These are phyloP conservation scores for Penicillium decumbens DNA, from an alignment of 2,329 filamentous ascomycete species.

Conservation along the genomic window DNA sequence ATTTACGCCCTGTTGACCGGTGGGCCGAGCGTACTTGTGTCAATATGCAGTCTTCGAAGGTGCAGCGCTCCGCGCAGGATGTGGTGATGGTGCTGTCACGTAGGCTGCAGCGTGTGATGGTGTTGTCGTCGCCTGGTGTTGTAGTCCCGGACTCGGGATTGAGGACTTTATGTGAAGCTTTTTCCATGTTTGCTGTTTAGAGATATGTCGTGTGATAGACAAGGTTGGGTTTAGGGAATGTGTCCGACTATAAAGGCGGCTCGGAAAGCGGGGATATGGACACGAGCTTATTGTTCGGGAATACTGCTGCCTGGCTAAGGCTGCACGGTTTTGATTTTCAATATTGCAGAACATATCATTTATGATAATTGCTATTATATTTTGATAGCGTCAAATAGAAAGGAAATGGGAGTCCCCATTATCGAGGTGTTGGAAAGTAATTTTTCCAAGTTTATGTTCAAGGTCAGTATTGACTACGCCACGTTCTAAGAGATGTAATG, in stretches of 20 bases:
- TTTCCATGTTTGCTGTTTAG: not conserved
- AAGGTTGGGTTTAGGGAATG: not conserved
- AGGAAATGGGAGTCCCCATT: too few species aligned
- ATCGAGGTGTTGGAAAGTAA: too few species aligned
- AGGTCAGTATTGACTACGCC: too few species aligned
- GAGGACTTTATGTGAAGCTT: not conserved
- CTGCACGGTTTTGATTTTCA: too few species aligned
- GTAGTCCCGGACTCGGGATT: not conserved
- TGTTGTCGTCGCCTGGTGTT: conserved; percentile 7
- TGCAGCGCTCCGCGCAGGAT: conserved; percentile 12
- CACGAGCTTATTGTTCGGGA: not conserved
- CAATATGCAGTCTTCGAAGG: conserved; percentile 14
- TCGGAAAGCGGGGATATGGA: not conserved
- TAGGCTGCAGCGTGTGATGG: conserved; percentile 17
- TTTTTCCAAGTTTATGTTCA: too few species aligned
- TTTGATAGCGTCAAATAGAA: too few species aligned
- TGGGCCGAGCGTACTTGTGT: conserved; percentile 10
- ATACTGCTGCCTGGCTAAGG: too few species aligned
- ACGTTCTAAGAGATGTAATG: too few species aligned
- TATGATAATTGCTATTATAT: too few species aligned
- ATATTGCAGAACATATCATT: too few species aligned
- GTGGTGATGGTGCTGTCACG: conserved; percentile 15
- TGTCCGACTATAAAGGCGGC: not conserved
- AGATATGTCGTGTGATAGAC: not conserved
- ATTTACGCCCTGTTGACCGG: conserved; percentile 9